Conservation (phyloP, 805 yeast genomes). For the Sungouiozyma ichnusensis region DNA sequence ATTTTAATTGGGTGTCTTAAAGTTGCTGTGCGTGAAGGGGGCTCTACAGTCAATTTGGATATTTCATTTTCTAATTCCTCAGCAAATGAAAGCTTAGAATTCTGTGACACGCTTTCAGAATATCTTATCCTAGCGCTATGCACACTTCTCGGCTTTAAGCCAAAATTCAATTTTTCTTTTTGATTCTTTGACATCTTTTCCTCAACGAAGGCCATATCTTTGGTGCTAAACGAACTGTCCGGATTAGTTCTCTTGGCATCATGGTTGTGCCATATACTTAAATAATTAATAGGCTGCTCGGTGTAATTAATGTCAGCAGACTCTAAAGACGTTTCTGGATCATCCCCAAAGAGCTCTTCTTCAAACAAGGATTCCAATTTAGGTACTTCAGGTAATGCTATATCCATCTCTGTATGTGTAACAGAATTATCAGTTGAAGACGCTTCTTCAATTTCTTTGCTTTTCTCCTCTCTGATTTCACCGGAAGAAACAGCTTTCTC, state of each 20-base stretch:
- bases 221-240: background rate
- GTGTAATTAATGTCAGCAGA: slow-evolving; percentile 11
- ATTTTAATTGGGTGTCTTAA: slow-evolving; percentile 3
- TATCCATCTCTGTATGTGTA: background rate
- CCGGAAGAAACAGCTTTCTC: too few relatives aligned
- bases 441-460: background rate
- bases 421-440: background rate
- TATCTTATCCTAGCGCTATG: slow-evolving; percentile 6
- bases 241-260: slow-evolving; percentile 7
- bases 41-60: slow-evolving; percentile 2
- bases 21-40: background rate
- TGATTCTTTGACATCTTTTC: background rate
- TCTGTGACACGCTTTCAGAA: background rate
- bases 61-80: slow-evolving; percentile 7
- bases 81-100: slow-evolving; percentile 2
- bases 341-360: slow-evolving; percentile 20
- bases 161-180: background rate
- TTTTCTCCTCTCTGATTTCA: background rate
- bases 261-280: slow-evolving; percentile 27
- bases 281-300: slow-evolving; percentile 15
- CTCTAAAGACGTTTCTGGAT: slow-evolving; percentile 18
- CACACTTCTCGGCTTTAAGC: slow-evolving; percentile 8
- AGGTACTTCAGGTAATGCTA: slow-evolving; percentile 9
- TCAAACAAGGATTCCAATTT: slow-evolving; percentile 13
- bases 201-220: background rate